Conservation (phyloP, 2,329 filamentous ascomycete genomes). For the Botryotinia narcissicola region DNA sequence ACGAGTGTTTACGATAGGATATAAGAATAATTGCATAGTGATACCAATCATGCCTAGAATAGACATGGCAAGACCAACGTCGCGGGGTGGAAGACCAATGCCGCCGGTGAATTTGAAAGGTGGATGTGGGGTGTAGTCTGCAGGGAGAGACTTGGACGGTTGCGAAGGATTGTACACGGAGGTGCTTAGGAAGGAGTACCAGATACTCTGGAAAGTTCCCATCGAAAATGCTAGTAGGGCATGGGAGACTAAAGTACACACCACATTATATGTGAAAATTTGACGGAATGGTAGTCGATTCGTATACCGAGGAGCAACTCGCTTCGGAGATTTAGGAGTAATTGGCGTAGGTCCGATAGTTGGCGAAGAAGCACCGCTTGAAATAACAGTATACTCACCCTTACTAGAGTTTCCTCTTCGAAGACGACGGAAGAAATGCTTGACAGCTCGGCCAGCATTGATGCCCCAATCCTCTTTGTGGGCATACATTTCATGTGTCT, state of each 20-base stretch:
- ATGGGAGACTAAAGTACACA: constrained; percentile 51
- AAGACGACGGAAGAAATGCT: constrained; percentile 23
- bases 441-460: constrained; percentile 29
- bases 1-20: constrained; percentile 63
- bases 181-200: constrained; percentile 62
- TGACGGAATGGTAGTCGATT: constrained; percentile 48
- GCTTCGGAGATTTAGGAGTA: constrained; percentile 29
- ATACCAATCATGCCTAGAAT: constrained; percentile 76
- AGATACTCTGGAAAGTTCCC: constrained; percentile 59
- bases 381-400: constrained; percentile 20
- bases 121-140: constrained; percentile 48
- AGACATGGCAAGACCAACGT: constrained; percentile 75
- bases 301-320: constrained; percentile 33
- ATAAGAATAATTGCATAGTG: constrained; percentile 66
- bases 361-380: constrained; percentile 7
- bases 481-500: constrained; percentile 42
- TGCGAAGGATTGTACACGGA: constrained; percentile 44
- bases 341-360: constrained; percentile 20
- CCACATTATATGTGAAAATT: constrained; percentile 39
- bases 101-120: constrained; percentile 60
- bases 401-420: constrained; percentile 3
- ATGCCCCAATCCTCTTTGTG: constrained; percentile 36
- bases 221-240: constrained; percentile 59
- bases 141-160: constrained; percentile 35
- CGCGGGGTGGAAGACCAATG: constrained; percentile 67